phyloP scores from a whole-genome alignment of 805 yeast species.

The Cyberlindnera misumaiensis region DNA sequence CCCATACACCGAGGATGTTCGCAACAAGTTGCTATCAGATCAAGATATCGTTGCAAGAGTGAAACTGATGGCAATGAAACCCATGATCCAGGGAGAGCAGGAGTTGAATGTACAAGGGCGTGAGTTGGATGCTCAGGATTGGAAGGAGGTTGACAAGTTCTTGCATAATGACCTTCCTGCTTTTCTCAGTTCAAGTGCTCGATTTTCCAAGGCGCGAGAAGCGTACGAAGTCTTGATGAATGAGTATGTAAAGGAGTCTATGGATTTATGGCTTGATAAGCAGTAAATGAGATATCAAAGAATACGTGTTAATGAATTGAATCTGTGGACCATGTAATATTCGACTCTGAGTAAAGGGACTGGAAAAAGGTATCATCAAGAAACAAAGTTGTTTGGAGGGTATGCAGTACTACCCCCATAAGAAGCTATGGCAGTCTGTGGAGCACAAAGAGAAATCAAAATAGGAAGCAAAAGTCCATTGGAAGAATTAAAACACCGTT shows the following conservation, averaged over 20 bases:
- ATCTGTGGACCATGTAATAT: too few relatives aligned
- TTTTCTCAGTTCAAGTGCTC: constrained; percentile 5
- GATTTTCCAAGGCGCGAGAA: constrained; percentile 10
- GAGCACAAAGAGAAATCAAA: too few relatives aligned
- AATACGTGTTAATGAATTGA: too few relatives aligned
- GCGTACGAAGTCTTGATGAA: constrained; percentile 14
- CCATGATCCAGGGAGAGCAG: background rate
- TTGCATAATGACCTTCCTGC: constrained; percentile 12
- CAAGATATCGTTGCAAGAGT: constrained; percentile 25
- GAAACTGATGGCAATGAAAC: constrained; percentile 2
- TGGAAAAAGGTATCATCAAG: too few relatives aligned
- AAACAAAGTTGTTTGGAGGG: too few relatives aligned
- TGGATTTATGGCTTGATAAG: constrained; percentile 7
- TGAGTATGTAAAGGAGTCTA: constrained; percentile 13
- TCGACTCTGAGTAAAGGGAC: too few relatives aligned
- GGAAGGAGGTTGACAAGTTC: constrained; percentile 6
- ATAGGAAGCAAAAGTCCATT: too few relatives aligned
- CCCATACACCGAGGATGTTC: constrained; percentile 30
- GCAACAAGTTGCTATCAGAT: constrained; percentile 27
- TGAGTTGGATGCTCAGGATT: constrained; percentile 2
- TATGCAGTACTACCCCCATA: too few relatives aligned
- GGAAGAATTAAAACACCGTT: too few relatives aligned
- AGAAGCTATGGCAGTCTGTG: too few relatives aligned
- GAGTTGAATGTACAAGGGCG: background rate
- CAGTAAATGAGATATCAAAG: background rate